A percentile compares a stretch with the other conserved stretches of the same genome.
phyloP scores from a whole-genome alignment of 768 basidiomycete genomes.

The Cyathus striatus region DNA sequence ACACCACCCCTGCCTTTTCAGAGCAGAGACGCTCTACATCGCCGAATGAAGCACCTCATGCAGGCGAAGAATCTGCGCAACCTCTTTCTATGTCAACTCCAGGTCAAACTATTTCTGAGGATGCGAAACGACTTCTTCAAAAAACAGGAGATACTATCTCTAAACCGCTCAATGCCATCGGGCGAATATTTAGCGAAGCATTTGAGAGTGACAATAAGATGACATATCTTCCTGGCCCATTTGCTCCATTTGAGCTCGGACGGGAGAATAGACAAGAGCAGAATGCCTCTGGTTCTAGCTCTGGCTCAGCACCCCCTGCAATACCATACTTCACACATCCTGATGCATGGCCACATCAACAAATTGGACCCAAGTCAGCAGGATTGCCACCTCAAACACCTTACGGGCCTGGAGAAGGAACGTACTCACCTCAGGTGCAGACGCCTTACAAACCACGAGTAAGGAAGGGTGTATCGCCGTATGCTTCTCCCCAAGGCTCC shows the following conservation, averaged over 20 bases:
- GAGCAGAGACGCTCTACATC: slow-evolving; percentile 19
- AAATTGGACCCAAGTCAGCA: background rate
- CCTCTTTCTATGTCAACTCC: slow-evolving; percentile 65
- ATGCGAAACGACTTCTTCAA: slow-evolving; percentile 80
- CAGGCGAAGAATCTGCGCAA: slow-evolving; percentile 87
- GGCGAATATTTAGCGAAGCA: slow-evolving; percentile 83
- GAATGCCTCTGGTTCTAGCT: slow-evolving; percentile 1
- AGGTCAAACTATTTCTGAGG: slow-evolving; percentile 50
- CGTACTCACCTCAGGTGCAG: slow-evolving; percentile 35
- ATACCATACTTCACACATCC: slow-evolving; percentile 36
- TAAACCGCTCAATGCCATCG: slow-evolving; percentile 85
- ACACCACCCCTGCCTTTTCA: slow-evolving; percentile 26
- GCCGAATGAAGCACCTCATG: slow-evolving; percentile 38
- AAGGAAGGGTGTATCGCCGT: slow-evolving; percentile 44
- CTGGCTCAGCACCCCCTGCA: slow-evolving; percentile 13
- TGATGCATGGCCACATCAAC: slow-evolving; percentile 18
- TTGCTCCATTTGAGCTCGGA: slow-evolving; percentile 62
- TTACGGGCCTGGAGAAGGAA: slow-evolving; percentile 22
- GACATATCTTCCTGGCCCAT: slow-evolving; percentile 61
- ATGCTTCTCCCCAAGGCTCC: slow-evolving; percentile 26
- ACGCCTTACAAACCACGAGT: slow-evolving; percentile 77
- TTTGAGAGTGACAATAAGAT: slow-evolving; percentile 69
- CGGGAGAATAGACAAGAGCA: slow-evolving; percentile 39
- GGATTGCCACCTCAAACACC: slow-evolving; percentile 35
- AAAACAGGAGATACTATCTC: slow-evolving; percentile 89